Evolutionary conservation across 78 protist species (phyloP).

Genomic region (Thecamonas trahens): DNA sequence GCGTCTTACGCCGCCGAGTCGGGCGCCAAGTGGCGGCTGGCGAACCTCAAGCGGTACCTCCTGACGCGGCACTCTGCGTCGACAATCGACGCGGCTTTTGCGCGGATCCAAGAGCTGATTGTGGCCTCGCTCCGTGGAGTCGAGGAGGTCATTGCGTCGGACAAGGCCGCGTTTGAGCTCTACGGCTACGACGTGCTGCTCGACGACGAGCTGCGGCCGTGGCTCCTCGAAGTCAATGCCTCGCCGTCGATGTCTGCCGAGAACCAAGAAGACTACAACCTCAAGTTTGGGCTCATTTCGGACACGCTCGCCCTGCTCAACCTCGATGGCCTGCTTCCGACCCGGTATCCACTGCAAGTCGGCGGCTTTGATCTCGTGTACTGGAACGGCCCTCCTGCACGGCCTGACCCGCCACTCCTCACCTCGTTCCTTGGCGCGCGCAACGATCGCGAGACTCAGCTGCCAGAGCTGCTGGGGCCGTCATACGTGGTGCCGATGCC

Average conservation of each 20-base stretch:
- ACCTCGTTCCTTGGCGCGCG: too few species aligned
- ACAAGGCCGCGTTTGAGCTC: conserved; percentile 81
- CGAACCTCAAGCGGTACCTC: conserved; percentile 42
- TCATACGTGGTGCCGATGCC: too few species aligned
- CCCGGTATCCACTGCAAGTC: too few species aligned
- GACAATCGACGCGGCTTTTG: conserved; percentile 14
- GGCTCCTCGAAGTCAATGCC: conserved; percentile 52
- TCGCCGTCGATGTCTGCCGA: conserved; percentile 43
- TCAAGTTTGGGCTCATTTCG: conserved; percentile 46
- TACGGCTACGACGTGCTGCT: conserved; percentile 60
- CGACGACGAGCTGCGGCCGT: conserved; percentile 45
- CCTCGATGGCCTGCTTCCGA: too few species aligned
- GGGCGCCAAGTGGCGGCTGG: conserved; percentile 74
- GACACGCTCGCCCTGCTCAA: conserved; percentile 56
- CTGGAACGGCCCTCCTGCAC: too few species aligned
- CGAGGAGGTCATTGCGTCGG: conserved; percentile 57
- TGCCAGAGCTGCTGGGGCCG: too few species aligned
- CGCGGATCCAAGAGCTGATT: conserved; percentile 32
- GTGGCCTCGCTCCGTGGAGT: conserved; percentile 56
- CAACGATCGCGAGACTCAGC: too few species aligned
- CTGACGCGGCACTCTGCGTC: conserved; percentile 28
- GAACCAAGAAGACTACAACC: conserved; percentile 27
- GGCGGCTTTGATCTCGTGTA: too few species aligned
- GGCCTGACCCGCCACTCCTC: too few species aligned
- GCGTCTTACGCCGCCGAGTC: not conserved